Evolutionary conservation across 2,329 filamentous ascomycete genomes (phyloP), one percentile per base, ranked within the genome.

Genomic region (Chrysoporthe deuterocubensis): DNA sequence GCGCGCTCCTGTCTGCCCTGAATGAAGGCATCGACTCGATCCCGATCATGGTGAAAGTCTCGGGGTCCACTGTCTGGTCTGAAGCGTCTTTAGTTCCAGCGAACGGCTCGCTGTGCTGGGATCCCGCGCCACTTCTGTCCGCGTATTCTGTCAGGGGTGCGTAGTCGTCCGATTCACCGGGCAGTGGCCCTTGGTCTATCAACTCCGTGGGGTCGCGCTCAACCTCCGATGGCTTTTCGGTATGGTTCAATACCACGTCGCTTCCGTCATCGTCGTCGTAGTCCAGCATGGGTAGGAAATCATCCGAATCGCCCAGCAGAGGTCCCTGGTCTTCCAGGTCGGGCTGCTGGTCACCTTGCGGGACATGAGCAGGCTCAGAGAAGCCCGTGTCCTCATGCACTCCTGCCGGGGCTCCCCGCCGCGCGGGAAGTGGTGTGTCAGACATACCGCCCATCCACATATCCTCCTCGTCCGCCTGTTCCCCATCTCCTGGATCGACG

Each of bases 21-120:
- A 87, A 78, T 0, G 84, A 85, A 2, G 83, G 84, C 21, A 88
- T 77, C 2, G 84, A 85, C 58, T 85, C 81, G 69, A 87, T 81
- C 43, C 85, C 84, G 66, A 88, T 88, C 84, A 87, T 87, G 73
- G 85, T 88, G 70, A 88, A 87, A 50, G 84, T 83, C 69, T 88
- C 85, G 18, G 76, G 78, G 2, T 78, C 78, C 67, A 73, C 75
- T 40, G 74, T 74, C 18, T 75, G 73, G 48, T 73, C 73, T 4
- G 69, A 71, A 21, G 77, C 76, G 34, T 77, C 74, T 42, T 66
- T 63, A 50, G 67, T 68, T 48, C 44, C 62, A 8, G 57, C 56
- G 26, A 54, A 67, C 54, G 57, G 62, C n/a, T 64, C 70, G 46
- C 54, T 68, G 54, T 21, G 65, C 16, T 62, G 54, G n/a, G 72